Base-by-base conservation (phyloP, 768 basidiomycete genomes). In the Boletales sp. region DNA sequence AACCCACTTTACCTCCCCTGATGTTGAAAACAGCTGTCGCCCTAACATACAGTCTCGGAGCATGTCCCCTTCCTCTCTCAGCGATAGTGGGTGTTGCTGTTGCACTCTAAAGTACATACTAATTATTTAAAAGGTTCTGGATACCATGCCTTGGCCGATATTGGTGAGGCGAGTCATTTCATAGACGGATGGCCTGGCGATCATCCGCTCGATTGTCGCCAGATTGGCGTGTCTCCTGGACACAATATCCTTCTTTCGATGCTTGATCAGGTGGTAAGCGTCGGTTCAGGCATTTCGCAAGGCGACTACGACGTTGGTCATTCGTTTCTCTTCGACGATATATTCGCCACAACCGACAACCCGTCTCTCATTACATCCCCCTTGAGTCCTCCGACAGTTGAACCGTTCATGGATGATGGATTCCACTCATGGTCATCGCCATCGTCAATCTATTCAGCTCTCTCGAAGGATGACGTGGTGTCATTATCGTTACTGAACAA, bases 381-480 rank as follows among this genome's bases (percentile, higher is more conserved):
- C 41, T 48, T 48, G 31, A 33, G 46, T 14, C 32, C 55, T 25
- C 50, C 59, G n/a, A 10, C 37, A 9, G 42, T 51, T 18, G 57
- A 54, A 17, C 50, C 50, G 11, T 61, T 61, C 44, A 57, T 51
- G 13, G 53, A 58, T 19, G 46, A 41, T 28, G 56, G 49, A 10
- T 57, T 53, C 28, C 64, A 62, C 11, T 48, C 49, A 12, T 59
- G 51, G 31, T 59, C 62, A 41, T 61, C 63, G 7, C 62, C 64
- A 34, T 53, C 55, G 19, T 67, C 70, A 31, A 55, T 48, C 17
- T 57, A 61, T 50, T 58, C 58, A 41, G 14, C 49, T 18, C 44
- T 64, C 8, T 54, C 48, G 4, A 31, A 48, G 21, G 51, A 57
- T 15, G 50, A 57, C 11, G 34, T 46, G 43, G 12, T 43, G n/a